A percentile compares a stretch with the other conserved stretches of the same genome.
phyloP scores from a whole-genome alignment of 73 alveolate genomes.

The Paramecium tetraurelia region DNA sequence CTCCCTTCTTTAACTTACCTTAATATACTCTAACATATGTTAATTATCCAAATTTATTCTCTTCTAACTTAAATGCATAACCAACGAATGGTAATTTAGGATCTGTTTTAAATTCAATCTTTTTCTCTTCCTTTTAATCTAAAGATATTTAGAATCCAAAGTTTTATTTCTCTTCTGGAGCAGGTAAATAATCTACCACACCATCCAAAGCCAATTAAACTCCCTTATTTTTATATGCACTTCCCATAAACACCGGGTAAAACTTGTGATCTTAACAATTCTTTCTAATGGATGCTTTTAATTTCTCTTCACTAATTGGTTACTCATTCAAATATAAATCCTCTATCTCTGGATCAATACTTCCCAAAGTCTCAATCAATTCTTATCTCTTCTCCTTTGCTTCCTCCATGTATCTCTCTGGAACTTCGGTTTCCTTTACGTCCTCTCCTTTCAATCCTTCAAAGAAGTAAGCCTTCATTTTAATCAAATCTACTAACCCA shows the following conservation, averaged over 20 bases:
- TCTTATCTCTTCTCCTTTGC: conserved; percentile 76
- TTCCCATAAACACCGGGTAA: conserved; percentile 94
- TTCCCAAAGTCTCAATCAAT: conserved; percentile 71
- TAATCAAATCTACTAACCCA: conserved; percentile 81
- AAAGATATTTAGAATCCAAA: conserved; percentile 66
- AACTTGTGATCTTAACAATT: conserved; percentile 75
- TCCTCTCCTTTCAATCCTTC: conserved; percentile 82
- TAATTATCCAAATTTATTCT: conserved; percentile 78
- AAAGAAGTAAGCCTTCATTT: conserved; percentile 77
- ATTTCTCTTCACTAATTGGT: conserved; percentile 66
- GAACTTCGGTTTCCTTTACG: conserved; percentile 69
- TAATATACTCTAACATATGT: conserved; percentile 79
- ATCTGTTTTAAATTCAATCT: conserved; percentile 71
- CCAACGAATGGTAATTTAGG: conserved; percentile 88
- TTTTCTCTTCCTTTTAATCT: conserved; percentile 60
- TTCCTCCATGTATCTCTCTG: conserved; percentile 67
- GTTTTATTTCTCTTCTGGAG: conserved; percentile 78
- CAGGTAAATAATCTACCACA: conserved; percentile 83
- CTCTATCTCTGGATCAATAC: conserved; percentile 78
- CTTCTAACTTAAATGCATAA: conserved; percentile 91
- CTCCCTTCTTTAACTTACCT: conserved; percentile 92
- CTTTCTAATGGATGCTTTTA: conserved; percentile 78
- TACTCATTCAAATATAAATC: conserved; percentile 73
- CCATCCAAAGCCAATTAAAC: conserved; percentile 81
- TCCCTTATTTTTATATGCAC: conserved; percentile 94